Base-by-base conservation (phyloP, 805 yeast species). In the Metschnikowia dekortorum region DNA sequence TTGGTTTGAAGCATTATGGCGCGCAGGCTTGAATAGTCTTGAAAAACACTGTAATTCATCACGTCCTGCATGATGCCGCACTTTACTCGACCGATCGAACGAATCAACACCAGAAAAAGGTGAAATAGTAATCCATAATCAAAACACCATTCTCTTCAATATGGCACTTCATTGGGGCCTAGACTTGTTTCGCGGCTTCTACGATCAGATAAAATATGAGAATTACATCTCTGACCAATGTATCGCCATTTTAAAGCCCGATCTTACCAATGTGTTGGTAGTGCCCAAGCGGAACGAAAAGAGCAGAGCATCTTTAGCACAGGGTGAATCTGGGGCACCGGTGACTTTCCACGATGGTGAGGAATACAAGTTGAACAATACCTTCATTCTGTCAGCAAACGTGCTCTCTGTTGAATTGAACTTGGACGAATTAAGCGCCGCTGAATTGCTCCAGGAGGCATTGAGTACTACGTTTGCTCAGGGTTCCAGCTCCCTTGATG, bases 371-470 rank as follows among this genome's bases (percentile, higher is more conserved):
- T 65, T 91, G 32, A 89, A 87, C 61, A 72, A 80, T 43, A 80
- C 81, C 36, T 91, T 89, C 57, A 73, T 85, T 37, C 75, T 81
- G 47, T 73, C 79, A 4, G 78, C 89, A 0, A 71, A 82, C 4
- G 82, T 82, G 36, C 73, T 92, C 47, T 74, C 87, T 45, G 70
- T 60, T 26, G 75, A 72, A 50, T 54, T 74, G 16, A 66, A 67
- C 41, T 51, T 92, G 46, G 96, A 92, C 65, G 97, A 92, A 63
- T 47, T 87, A 30, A 73, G 79, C 2, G 79, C 88, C 1, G 94
- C 95, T 1, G 87, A 89, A 61, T 62, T 88, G 29, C 73, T 91
- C 2, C 78, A 70, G 46, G 64, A 67, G 52, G 78, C 89, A 3
- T 61, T 69, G 16, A 54, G 52, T 64, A 26, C 69, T 59, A 47